A percentile compares a stretch with the other conserved stretches of the same genome.
These are phyloP conservation scores for Brassica nigra DNA, from an alignment of 345 rosid genomes.

Conservation along the genomic window DNA sequence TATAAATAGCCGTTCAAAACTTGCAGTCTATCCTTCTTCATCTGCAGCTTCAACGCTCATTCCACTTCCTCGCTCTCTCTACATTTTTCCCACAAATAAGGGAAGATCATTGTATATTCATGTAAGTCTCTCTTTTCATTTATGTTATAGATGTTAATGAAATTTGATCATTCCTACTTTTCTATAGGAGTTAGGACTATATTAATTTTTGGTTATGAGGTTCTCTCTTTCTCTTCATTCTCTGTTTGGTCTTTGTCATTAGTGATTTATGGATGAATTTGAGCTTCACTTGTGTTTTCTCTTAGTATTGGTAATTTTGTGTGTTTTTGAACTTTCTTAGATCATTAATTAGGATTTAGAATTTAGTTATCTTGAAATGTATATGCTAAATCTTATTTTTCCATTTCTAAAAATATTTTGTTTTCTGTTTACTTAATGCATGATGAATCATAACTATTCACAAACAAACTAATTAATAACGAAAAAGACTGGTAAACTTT, in stretches of 20 bases:
- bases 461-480: neutral
- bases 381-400: neutral
- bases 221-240: neutral
- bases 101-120: conserved; percentile 3
- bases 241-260: too few species aligned
- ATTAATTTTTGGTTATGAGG: neutral
- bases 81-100: too few species aligned
- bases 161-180: neutral
- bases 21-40: conserved; percentile 30
- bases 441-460: neutral
- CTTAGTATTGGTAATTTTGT: neutral
- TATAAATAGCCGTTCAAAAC: conserved; percentile 27
- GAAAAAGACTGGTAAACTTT: neutral
- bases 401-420: too few species aligned
- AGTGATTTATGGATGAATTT: neutral
- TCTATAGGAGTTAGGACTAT: neutral
- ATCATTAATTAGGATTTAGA: neutral
- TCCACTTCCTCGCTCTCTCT: neutral
- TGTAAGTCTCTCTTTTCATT: conserved; percentile 13
- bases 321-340: conserved; percentile 11
- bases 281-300: neutral
- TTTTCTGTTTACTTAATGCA: neutral
- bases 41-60: conserved; percentile 21
- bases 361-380: neutral
- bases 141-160: neutral